Conservation (phyloP, 225 moss, liverwort and hornwort species). For the Sphagnum tenellum region DNA sequence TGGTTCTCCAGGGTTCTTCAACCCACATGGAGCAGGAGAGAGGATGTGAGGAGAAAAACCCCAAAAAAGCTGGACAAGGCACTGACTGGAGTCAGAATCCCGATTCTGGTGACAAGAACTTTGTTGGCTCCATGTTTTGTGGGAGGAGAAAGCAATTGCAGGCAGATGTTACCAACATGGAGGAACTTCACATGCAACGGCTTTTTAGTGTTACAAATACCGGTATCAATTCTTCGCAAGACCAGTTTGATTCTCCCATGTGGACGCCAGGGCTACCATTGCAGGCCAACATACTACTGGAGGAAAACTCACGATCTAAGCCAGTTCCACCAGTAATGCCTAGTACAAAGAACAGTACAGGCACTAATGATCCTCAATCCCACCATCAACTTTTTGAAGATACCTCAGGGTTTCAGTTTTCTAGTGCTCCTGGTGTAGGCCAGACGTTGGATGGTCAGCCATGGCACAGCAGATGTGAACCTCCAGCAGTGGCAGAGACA, state of each 20-base stretch:
- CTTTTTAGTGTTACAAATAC: no score
- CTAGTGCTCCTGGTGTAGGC: neutral
- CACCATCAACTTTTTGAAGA: neutral
- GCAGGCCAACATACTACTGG: no score
- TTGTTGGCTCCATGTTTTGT: conserved; percentile 8
- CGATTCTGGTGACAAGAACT: conserved; percentile 9
- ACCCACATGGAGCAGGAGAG: conserved; percentile 28
- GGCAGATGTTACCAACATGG: conserved; percentile 11
- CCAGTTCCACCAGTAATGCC: neutral
- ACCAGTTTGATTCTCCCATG: no score
- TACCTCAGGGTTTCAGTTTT: conserved; percentile 15
- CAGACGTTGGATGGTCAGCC: neutral
- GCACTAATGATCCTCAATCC: neutral
- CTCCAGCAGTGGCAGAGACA: conserved; percentile 5
- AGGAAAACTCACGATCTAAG: neutral
- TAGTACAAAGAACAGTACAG: neutral
- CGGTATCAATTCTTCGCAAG: no score
- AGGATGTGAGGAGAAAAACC: conserved; percentile 14
- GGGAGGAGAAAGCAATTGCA: conserved; percentile 9
- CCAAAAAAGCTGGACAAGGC: conserved; percentile 22
- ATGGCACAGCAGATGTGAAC: neutral
- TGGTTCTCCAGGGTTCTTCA: neutral
- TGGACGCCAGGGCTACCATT: no score
- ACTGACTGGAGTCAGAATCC: conserved; percentile 21
- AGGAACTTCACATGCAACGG: conserved; percentile 3